Conservation (phyloP, 163 green algal species). For the Prototheca wickerhamii region DNA sequence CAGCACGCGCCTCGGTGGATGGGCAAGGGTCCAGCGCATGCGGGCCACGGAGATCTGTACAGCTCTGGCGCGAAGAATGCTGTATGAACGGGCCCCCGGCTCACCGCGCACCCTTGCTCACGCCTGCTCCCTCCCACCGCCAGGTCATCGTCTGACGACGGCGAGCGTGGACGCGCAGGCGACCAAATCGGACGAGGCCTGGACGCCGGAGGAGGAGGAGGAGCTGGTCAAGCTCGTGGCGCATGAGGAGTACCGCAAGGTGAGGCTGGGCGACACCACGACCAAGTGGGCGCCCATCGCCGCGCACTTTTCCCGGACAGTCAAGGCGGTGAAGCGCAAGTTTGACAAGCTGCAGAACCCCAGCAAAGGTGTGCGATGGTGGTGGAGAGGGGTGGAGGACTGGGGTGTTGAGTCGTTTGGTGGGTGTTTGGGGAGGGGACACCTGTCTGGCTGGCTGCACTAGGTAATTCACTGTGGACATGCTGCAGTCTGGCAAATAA, state of each 20-base stretch:
- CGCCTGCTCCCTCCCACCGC: neutral
- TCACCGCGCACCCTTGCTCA: neutral
- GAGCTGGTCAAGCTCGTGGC: conserved; percentile 29
- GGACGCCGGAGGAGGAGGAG: conserved; percentile 14
- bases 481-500: no score
- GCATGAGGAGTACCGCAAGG: conserved; percentile 13
- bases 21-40: neutral
- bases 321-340: conserved; percentile 20
- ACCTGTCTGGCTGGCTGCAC: no score
- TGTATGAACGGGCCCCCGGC: no score
- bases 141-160: neutral
- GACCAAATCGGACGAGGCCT: conserved; percentile 1
- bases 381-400: conserved; percentile 7
- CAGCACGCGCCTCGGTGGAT: no score
- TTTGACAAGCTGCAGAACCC: conserved; percentile 16
- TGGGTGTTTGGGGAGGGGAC: no score
- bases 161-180: neutral
- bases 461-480: no score
- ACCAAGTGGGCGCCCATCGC: conserved; percentile 17
- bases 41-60: no score
- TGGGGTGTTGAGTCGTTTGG: no score
- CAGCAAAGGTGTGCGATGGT: neutral
- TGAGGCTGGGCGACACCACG: conserved; percentile 1
- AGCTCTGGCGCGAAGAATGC: no score
- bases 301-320: conserved; percentile 9